Percentiles rank a stretch among this genome's conserved stretches.
Conservation (phyloP, 345 rosid genomes). For the Eucalyptus pauciflora region DNA sequence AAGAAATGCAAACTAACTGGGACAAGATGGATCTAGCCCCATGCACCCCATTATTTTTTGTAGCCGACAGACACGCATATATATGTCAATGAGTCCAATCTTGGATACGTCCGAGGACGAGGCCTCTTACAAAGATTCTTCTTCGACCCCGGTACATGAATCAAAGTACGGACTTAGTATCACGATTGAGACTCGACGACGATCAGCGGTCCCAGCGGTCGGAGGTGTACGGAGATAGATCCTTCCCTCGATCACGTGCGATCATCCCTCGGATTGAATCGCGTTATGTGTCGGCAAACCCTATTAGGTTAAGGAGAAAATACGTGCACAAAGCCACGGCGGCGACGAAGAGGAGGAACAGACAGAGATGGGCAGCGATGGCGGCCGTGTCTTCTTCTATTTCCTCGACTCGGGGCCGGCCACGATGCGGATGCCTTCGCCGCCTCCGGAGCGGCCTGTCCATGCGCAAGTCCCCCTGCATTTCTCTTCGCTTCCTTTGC, state of each 20-base stretch:
- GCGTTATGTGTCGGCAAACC: neutral
- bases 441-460: neutral
- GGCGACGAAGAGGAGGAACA: neutral
- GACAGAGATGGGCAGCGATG: neutral
- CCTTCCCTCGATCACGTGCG: neutral
- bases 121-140: neutral
- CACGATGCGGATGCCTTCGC: neutral
- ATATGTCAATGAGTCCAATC: neutral
- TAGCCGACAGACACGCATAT: neutral
- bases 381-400: neutral
- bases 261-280: neutral
- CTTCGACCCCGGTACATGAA: neutral
- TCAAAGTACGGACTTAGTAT: neutral
- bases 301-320: neutral
- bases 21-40: neutral
- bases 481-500: neutral
- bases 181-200: neutral
- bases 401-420: neutral
- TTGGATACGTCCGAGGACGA: neutral
- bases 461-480: neutral
- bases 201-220: neutral
- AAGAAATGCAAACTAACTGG: neutral
- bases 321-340: neutral
- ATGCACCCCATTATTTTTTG: neutral
- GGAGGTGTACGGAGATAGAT: neutral